Base-by-base conservation (phyloP, 768 basidiomycete species). In the Mrakia frigida region DNA sequence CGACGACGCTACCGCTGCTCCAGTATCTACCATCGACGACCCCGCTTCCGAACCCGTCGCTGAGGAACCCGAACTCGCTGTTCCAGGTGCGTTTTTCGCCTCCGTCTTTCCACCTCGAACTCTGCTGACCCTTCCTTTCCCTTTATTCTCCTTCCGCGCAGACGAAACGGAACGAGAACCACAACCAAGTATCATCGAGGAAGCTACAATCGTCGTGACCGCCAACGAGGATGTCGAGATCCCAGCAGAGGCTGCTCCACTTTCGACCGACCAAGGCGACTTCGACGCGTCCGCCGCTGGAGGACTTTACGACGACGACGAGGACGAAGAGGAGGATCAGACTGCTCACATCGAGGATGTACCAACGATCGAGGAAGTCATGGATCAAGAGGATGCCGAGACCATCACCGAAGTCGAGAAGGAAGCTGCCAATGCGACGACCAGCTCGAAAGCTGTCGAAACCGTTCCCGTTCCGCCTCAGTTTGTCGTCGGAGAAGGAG, bases 161-260 rank as follows among this genome's bases (percentile, higher is more conserved):
- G 46, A 50, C 46, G 18, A 50, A 59, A 10, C 14, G 13, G 71
- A 69, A 39, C 5, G 59, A 43, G 35, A 56, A 39, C 50, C 41
- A 56, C 37, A 72, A 9, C 14, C 63, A 13, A 63, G n/a, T 25
- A 68, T 73, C 52, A 31, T 68, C n/a, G 61, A 63, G 18, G 76
- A 77, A 43, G n/a, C 71, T 3, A 77, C 72, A 6, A 39, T 77
- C 23, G 70, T 77, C 52, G 31, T 39, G 14, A 77, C 76, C 13
- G 76, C 70, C 11, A 68, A 67, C 35, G 76, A 60, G 5, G 76
- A 77, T 41, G 0, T 73, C 39, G 76, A 73, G 39, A 70, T 73
- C 13, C 71, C 71, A 11, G 23, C 56, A 0, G 61, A 43, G 18
- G 52, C 63, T n/a, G 43, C 43, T 16, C 71, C 61, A 39, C 10